Evolutionary conservation across 768 basidiomycete species (phyloP), one percentile per base, ranked within the genome.

Genomic region (Fomitopsis serialis): DNA sequence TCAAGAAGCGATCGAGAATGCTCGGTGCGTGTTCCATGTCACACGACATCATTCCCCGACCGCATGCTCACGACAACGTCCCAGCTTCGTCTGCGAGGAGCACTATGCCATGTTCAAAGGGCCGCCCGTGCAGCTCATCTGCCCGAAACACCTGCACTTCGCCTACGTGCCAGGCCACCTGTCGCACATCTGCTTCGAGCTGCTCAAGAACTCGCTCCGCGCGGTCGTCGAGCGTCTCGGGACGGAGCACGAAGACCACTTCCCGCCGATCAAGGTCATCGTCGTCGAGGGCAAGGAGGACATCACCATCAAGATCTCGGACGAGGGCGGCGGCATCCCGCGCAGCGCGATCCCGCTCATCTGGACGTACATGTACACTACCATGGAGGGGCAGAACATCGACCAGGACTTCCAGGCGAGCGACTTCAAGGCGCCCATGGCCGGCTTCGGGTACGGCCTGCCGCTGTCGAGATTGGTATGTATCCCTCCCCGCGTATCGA

Each of bases 301-400:
- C 63, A 97, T 98, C 63, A 98, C 96, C 2, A 92, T 99, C 79
- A 99, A 99, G 79, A 97, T 99, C 55, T 87, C 84, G 1, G 96
- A 99, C 65, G 96, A 99, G 68, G 96, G 96, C 2, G 96, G 96
- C 0, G 94, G 96, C 0, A 98, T 98, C 52, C 82, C 92, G 23
- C 70, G 92, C 71, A 87, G 78, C 56, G 91, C 92, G 0, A 87
- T 98, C 15, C 92, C 94, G 8, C 78, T 95, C 44, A 96, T 99
- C 50, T 99, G 97, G 97, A 99, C 96, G 54, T 98, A 94, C 68
- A 96, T 97, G 92, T 92, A 92, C 61, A 92, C 91, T 48, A 92
- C 87, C 12, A 89, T 90, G 89, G 73, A 74, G 44, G 76, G 79
- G 12, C 80, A 85, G 68, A 79, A 77, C 15, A 79, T 90, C 44